Conservation (phyloP, 805 yeast genomes). For the Phaffomyces opuntiae region DNA sequence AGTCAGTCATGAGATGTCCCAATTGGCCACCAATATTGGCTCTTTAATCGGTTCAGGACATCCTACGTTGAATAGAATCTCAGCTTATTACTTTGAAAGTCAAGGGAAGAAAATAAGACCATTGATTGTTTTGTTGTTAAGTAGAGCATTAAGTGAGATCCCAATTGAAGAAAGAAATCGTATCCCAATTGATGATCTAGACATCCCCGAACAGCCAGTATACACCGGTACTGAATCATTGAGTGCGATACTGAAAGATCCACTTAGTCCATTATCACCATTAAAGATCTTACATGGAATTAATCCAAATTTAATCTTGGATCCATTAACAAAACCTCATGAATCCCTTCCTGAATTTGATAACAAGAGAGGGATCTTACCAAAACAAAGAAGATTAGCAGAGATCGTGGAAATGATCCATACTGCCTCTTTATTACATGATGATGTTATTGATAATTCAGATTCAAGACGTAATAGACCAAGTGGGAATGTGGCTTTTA, state of each 20-base stretch:
- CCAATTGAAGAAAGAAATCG: conserved; percentile 65
- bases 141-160: conserved; percentile 72
- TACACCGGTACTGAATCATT: conserved; percentile 50
- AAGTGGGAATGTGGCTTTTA: conserved; percentile 87
- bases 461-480: conserved; percentile 88
- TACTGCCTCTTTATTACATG: conserved; percentile 91
- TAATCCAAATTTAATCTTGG: conserved; percentile 73
- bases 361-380: conserved; percentile 68
- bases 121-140: conserved; percentile 71
- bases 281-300: conserved; percentile 81
- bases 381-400: conserved; percentile 91
- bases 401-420: conserved; percentile 98
- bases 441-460: conserved; percentile 89
- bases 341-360: conserved; percentile 55
- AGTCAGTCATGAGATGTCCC: conserved; percentile 90
- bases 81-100: conserved; percentile 92
- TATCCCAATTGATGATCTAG: conserved; percentile 51
- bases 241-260: conserved; percentile 42
- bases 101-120: conserved; percentile 97
- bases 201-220: conserved; percentile 60
- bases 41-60: conserved; percentile 86
- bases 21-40: conserved; percentile 81
- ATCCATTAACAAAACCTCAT: conserved; percentile 81
- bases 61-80: conserved; percentile 84
- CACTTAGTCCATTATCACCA: conserved; percentile 65